Evolutionary conservation across 257 asterid genomes (phyloP).

Genomic region (Paraleonurus japonicus): DNA sequence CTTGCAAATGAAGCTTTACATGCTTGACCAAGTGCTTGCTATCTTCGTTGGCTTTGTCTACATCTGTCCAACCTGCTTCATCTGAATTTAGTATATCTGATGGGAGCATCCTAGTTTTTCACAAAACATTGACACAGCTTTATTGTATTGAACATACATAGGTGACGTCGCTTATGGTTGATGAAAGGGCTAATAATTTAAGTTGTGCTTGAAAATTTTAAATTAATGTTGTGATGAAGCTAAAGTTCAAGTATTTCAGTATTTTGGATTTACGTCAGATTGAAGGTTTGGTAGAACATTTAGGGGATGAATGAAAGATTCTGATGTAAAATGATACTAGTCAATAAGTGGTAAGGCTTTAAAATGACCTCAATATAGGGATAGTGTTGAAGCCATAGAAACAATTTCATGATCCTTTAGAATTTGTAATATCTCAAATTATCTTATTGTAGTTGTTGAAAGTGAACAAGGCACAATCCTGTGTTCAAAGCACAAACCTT

Average conservation of each 20-base stretch:
- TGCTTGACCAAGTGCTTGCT: constrained; percentile 1
- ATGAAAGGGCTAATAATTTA: not conserved
- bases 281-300: no score
- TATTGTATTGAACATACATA: not conserved
- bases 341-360: no score
- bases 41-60: not conserved
- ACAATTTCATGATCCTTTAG: no score
- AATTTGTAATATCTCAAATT: no score
- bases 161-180: not conserved
- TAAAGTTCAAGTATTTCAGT: not conserved
- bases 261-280: not conserved
- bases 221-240: not conserved
- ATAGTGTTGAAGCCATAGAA: no score
- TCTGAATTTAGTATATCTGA: not conserved
- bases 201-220: not conserved
- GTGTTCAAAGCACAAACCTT: no score
- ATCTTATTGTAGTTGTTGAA: no score
- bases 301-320: no score
- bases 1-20: not conserved
- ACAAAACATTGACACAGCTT: not conserved
- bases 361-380: no score
- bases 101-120: not conserved
- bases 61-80: not conserved
- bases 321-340: no score
- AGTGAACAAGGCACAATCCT: no score